Evolutionary conservation across 805 yeast genomes (phyloP).

Genomic region (Candida ortonii): DNA sequence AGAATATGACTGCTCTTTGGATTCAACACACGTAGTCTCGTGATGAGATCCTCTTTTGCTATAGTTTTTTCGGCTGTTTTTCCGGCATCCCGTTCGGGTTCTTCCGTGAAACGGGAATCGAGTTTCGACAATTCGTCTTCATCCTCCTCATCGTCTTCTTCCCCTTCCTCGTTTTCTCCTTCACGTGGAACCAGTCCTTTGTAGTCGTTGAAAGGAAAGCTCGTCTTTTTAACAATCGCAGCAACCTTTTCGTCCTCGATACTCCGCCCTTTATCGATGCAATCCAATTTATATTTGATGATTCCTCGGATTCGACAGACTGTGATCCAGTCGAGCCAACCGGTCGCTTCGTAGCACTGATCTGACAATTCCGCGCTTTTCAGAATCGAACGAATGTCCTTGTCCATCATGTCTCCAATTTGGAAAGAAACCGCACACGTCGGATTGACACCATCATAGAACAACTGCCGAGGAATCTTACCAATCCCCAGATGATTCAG

Average conservation of each 20-base stretch:
- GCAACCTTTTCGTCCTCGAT: conserved; percentile 41
- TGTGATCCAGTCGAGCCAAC: conserved; percentile 72
- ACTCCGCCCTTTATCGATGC: conserved; percentile 51
- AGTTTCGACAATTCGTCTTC: conserved; percentile 16
- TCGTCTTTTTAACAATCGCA: conserved; percentile 41
- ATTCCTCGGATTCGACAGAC: conserved; percentile 65
- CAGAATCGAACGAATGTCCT: conserved; percentile 50
- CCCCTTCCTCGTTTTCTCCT: conserved; percentile 37
- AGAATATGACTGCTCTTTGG: conserved; percentile 31
- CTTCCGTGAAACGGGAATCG: conserved; percentile 21
- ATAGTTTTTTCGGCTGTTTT: conserved; percentile 26
- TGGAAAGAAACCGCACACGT: conserved; percentile 75
- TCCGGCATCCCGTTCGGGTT: conserved; percentile 29
- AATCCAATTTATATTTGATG: conserved; percentile 67
- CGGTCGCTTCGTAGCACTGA: conserved; percentile 59
- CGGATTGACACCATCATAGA: conserved; percentile 67
- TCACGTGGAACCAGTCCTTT: conserved; percentile 24
- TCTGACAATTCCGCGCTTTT: conserved; percentile 37
- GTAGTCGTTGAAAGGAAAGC: conserved; percentile 27
- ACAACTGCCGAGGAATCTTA: conserved; percentile 44
- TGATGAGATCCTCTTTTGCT: conserved; percentile 33
- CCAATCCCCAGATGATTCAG: conserved; percentile 21
- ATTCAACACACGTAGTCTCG: conserved; percentile 37
- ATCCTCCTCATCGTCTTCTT: conserved; percentile 28
- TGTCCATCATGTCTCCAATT: conserved; percentile 73